A percentile compares a stretch with the other conserved stretches of the same genome.
Evolutionary conservation across 208 protist species (phyloP).

Genomic region (Zelonia costaricensis): DNA sequence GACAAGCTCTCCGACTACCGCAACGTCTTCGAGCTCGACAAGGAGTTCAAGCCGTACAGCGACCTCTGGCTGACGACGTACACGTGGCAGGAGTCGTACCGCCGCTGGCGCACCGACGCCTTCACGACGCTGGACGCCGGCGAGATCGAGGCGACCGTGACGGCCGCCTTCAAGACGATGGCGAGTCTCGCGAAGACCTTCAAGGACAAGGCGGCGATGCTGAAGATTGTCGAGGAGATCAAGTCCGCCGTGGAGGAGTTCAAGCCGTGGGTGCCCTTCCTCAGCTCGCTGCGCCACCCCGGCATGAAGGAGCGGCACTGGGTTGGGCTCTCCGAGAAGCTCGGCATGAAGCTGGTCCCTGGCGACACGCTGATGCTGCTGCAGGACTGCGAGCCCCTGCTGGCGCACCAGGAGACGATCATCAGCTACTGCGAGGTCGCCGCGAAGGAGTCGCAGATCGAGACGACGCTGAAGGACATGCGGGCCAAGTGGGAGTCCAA

Average conservation of each 20-base stretch:
- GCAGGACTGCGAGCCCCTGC: slow-evolving; percentile 81
- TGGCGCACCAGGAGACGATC: slow-evolving; percentile 88
- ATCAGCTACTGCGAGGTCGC: slow-evolving; percentile 94
- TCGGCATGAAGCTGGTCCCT: slow-evolving; percentile 88
- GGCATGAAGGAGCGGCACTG: slow-evolving; percentile 97
- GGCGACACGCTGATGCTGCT: slow-evolving; percentile 89
- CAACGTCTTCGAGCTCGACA: slow-evolving; percentile 92
- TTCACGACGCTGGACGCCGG: slow-evolving; percentile 94
- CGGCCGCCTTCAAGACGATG: slow-evolving; percentile 89
- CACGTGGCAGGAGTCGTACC: slow-evolving; percentile 93
- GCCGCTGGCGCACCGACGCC: slow-evolving; percentile 93
- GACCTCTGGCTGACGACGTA: slow-evolving; percentile 96
- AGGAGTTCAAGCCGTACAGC: slow-evolving; percentile 97
- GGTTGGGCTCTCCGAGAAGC: slow-evolving; percentile 88
- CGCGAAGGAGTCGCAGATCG: slow-evolving; percentile 97
- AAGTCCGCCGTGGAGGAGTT: slow-evolving; percentile 92
- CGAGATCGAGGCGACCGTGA: slow-evolving; percentile 92
- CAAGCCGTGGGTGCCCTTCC: slow-evolving; percentile 94
- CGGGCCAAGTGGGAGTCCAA: slow-evolving; percentile 93
- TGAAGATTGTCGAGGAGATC: slow-evolving; percentile 91
- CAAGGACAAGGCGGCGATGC: slow-evolving; percentile 90
- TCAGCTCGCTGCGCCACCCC: slow-evolving; percentile 94
- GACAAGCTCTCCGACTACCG: slow-evolving; percentile 95
- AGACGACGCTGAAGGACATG: slow-evolving; percentile 96
- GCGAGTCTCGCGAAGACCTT: slow-evolving; percentile 90